Evolutionary conservation across 2,329 filamentous ascomycete genomes (phyloP), one percentile per base, ranked within the genome.

Genomic region (Raffaelea albimanens): DNA sequence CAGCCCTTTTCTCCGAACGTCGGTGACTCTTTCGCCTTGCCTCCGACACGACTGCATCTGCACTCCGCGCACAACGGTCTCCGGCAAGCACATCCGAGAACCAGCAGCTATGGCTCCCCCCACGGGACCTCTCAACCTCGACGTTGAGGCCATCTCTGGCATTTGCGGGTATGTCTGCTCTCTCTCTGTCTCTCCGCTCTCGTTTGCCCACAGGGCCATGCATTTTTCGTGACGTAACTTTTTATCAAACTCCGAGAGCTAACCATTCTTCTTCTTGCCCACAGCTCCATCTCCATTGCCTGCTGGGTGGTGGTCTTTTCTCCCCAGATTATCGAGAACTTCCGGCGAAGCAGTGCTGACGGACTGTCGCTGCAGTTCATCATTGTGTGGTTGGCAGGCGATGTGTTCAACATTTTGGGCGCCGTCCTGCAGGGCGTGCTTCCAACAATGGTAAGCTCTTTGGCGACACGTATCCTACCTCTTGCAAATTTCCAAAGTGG

Each of bases 221-320:
- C 31, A 23, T 5, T 20, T 38, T n/a, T 21, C 34, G n/a, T 38
- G 34, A 38, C 34, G 34, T 38, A 38, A 38, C 5, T 7, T 19
- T 19, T 16, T 16, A 16, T n/a, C 34, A n/a, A 38, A 38, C 13
- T 10, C 34, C n/a, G n/a, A 38, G 18, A 29, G 25, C 25, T 29
- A 29, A 29, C 25, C 13, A 13, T 2, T n/a, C 19, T 16, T 1
- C 21, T 19, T 29, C 33, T 25, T n/a, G 23, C 11, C 18, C 20
- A 40, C 29, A 57, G 42, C 33, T 95, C 90, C 9, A 90, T 98
- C 56, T 95, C 88, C 41, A 96, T 98, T 61, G 90, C 90, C 44
- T 96, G 90, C 63, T 96, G 93, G 93, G 86, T 97, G 49, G 87
- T 97, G 33, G 93, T 98, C 49, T 98, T 96, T 69, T 93, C 88